A percentile compares a stretch with the other conserved stretches of the same genome.
These are phyloP conservation scores for Macadamia integrifolia DNA, from an alignment of 164 flowering plant genomes.

Conservation along the genomic window DNA sequence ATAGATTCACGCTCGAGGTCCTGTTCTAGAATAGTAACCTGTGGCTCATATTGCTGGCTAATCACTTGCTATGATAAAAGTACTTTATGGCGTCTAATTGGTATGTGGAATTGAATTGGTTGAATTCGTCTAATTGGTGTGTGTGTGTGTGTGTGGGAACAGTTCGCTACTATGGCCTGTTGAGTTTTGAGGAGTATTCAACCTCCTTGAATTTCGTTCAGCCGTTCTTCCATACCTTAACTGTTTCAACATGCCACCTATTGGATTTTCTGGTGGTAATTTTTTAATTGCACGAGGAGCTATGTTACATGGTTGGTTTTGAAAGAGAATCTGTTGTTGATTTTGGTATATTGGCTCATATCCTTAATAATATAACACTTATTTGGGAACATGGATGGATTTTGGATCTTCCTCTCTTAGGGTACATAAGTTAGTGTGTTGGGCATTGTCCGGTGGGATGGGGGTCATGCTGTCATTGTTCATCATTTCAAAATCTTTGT, in stretches of 20 bases:
- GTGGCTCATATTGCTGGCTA: not conserved
- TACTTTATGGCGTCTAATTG: not conserved
- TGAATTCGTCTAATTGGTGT: not conserved
- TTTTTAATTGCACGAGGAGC: too few relatives aligned
- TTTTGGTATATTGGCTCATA: too few relatives aligned
- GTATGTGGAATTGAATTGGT: not conserved
- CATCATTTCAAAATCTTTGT: too few relatives aligned
- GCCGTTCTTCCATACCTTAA: not conserved
- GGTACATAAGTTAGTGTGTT: too few relatives aligned
- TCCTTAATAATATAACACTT: too few relatives aligned
- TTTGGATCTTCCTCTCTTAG: too few relatives aligned
- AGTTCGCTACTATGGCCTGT: not conserved
- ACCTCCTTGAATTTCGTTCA: not conserved
- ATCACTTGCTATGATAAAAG: not conserved
- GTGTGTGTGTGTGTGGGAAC: not conserved
- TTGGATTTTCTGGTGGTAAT: too few relatives aligned
- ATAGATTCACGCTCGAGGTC: not conserved
- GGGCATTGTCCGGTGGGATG: too few relatives aligned
- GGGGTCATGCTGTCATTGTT: too few relatives aligned
- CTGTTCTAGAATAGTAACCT: not conserved
- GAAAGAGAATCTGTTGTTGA: too few relatives aligned
- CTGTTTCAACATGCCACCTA: too few relatives aligned
- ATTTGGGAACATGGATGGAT: too few relatives aligned
- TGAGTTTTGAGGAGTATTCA: not conserved
- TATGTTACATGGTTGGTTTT: not conserved